Evolutionary conservation across 208 protist genomes (phyloP).

Genomic region (Jaenimonas drosophilae): DNA sequence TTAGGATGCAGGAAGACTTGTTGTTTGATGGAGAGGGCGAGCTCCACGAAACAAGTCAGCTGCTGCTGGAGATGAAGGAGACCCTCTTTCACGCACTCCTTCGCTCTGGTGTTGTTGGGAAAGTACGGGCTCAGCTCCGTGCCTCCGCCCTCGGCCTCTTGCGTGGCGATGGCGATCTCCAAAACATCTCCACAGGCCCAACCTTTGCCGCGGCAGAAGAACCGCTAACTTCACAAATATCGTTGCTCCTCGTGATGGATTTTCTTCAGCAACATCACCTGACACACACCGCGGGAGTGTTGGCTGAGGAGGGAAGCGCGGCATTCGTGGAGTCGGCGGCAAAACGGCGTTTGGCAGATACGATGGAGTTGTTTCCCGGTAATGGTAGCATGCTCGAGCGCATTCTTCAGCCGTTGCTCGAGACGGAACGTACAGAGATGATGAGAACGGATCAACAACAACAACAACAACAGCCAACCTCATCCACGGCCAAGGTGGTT

Average conservation of each 20-base stretch:
- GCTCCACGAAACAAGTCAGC: conserved; percentile 53
- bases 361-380: conserved; percentile 7
- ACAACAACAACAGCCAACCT: no score
- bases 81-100: conserved; percentile 59
- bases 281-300: conserved; percentile 38
- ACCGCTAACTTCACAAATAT: conserved; percentile 15
- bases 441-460: not conserved
- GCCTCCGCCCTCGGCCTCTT: conserved; percentile 54
- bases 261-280: conserved; percentile 54
- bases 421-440: not conserved
- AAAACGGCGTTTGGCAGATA: not conserved
- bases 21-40: conserved; percentile 32
- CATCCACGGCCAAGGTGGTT: no score
- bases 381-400: conserved; percentile 23
- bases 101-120: conserved; percentile 41
- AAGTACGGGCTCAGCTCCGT: conserved; percentile 65
- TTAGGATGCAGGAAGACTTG: no score
- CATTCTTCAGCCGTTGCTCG: conserved; percentile 7
- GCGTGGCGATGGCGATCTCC: conserved; percentile 41
- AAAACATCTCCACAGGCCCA: conserved; percentile 24
- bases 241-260: conserved; percentile 61
- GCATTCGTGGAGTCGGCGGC: conserved; percentile 7
- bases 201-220: conserved; percentile 10
- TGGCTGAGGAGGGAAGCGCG: conserved; percentile 42
- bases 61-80: conserved; percentile 63